These are phyloP conservation scores for Didymellaceae sp. DNA, from an alignment of 2,329 filamentous ascomycete species.

Conservation along the genomic window DNA sequence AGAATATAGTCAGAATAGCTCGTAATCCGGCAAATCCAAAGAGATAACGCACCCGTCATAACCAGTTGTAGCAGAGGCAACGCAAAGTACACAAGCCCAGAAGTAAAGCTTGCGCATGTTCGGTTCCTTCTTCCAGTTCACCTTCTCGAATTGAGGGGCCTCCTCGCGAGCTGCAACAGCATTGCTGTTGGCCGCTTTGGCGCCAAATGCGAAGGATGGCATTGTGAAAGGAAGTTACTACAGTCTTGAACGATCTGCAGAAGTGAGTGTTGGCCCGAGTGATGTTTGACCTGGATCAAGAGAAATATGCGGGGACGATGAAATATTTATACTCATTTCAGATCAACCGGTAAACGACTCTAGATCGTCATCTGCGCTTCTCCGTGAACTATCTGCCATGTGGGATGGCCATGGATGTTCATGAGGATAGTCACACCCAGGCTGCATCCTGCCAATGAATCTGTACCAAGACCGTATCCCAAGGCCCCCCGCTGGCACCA, in stretches of 20 bases:
- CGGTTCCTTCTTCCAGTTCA: constrained; percentile 61
- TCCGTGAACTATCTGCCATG: constrained; percentile 22
- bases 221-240: background rate
- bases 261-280: constrained; percentile 13
- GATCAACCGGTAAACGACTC: constrained; percentile 4
- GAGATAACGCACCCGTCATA: constrained; percentile 64
- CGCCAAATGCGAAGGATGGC: constrained; percentile 22
- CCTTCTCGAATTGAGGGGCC: constrained; percentile 58
- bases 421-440: constrained; percentile 21
- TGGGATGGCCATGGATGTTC: constrained; percentile 23
- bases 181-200: constrained; percentile 24
- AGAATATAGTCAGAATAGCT: background rate
- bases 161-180: constrained; percentile 52
- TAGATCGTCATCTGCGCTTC: constrained; percentile 6
- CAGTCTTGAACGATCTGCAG: constrained; percentile 2
- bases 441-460: constrained; percentile 24
- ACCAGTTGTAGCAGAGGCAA: constrained; percentile 63
- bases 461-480: constrained; percentile 17
- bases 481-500: constrained; percentile 32
- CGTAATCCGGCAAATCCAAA: too few species aligned
- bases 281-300: constrained; percentile 22
- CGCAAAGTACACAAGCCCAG: constrained; percentile 57
- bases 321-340: constrained; percentile 28
- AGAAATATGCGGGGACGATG: constrained; percentile 13
- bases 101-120: constrained; percentile 64